These are phyloP conservation scores for Metschnikowia noctiluminum DNA, from an alignment of 805 yeast genomes.

Conservation along the genomic window DNA sequence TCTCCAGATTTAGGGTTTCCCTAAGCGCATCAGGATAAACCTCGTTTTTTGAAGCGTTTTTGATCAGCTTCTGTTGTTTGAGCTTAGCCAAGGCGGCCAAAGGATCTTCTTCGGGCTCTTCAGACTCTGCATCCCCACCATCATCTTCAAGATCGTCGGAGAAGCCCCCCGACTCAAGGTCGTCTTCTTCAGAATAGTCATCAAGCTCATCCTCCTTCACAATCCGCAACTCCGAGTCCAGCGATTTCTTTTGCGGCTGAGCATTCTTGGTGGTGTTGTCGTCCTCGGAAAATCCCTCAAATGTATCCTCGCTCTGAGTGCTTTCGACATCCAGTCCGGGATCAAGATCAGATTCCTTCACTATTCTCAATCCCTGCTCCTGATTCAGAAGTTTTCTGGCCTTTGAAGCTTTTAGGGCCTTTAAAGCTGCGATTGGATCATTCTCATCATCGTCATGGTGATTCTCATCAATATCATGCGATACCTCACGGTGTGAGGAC, in stretches of 20 bases:
- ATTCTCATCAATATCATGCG: too few relatives aligned
- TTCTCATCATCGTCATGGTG: conserved; percentile 17
- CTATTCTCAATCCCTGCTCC: neutral
- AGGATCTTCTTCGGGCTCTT: conserved; percentile 20
- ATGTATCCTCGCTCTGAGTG: neutral
- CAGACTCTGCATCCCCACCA: conserved; percentile 26
- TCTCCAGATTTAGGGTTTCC: neutral
- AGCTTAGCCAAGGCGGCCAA: conserved; percentile 22
- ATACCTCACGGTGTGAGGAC: too few relatives aligned
- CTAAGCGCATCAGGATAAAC: too few relatives aligned
- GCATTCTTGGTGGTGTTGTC: neutral
- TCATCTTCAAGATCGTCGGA: conserved; percentile 23
- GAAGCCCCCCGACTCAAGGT: conserved; percentile 29
- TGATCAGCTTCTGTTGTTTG: conserved; percentile 9
- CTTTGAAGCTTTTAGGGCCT: conserved; percentile 17
- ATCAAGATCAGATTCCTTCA: conserved; percentile 6
- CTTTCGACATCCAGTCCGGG: conserved; percentile 6
- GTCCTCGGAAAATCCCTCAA: conserved; percentile 1
- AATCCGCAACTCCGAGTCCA: conserved; percentile 2
- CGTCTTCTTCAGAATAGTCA: conserved; percentile 28
- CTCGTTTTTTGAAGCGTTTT: conserved; percentile 4
- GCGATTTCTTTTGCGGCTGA: neutral
- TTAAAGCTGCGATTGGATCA: conserved; percentile 17
- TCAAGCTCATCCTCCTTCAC: conserved; percentile 19
- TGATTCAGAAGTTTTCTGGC: conserved; percentile 8